These are phyloP conservation scores for Rhypophila decipiens DNA, from an alignment of 495 filamentous ascomycete species.

Conservation along the genomic window DNA sequence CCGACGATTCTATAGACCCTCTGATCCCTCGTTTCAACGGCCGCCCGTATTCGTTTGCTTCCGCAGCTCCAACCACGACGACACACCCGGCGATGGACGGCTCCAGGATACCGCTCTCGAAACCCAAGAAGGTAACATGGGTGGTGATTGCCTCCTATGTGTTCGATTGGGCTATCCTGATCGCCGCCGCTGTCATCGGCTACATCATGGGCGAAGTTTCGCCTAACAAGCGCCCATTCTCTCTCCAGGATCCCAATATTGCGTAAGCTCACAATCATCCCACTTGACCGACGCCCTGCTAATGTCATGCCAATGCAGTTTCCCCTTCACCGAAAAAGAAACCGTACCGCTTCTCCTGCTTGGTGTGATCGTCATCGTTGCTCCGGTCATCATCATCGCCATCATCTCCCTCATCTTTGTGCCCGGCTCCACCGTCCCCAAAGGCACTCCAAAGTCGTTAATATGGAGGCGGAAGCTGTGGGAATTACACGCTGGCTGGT, in stretches of 20 bases:
- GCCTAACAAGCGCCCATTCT: constrained; percentile 52
- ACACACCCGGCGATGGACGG: constrained; percentile 19
- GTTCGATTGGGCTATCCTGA: constrained; percentile 43
- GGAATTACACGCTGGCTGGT: constrained; percentile 76
- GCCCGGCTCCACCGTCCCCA: constrained; percentile 56
- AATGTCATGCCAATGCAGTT: constrained; percentile 47
- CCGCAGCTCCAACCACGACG: constrained; percentile 12
- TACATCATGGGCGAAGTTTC: constrained; percentile 44
- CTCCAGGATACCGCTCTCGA: constrained; percentile 7
- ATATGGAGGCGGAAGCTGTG: constrained; percentile 70
- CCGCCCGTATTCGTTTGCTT: constrained; percentile 14
- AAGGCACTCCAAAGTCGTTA: constrained; percentile 56
- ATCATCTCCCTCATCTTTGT: constrained; percentile 66
- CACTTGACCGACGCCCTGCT: constrained; percentile 37
- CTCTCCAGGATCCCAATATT: constrained; percentile 37
- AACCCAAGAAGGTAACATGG: constrained; percentile 14
- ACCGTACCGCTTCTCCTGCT: constrained; percentile 58
- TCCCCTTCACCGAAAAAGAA: constrained; percentile 69
- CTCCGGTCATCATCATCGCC: constrained; percentile 60
- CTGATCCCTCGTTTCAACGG: constrained; percentile 16
- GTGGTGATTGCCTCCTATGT: constrained; percentile 36
- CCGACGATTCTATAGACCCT: constrained; percentile 24
- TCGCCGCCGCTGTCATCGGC: constrained; percentile 31
- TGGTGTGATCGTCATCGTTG: constrained; percentile 47
- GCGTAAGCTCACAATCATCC: constrained; percentile 31